A percentile compares a stretch with the other conserved stretches of the same genome.
phyloP scores from a whole-genome alignment of 345 rosid species.

The Lepidium aucheri region DNA sequence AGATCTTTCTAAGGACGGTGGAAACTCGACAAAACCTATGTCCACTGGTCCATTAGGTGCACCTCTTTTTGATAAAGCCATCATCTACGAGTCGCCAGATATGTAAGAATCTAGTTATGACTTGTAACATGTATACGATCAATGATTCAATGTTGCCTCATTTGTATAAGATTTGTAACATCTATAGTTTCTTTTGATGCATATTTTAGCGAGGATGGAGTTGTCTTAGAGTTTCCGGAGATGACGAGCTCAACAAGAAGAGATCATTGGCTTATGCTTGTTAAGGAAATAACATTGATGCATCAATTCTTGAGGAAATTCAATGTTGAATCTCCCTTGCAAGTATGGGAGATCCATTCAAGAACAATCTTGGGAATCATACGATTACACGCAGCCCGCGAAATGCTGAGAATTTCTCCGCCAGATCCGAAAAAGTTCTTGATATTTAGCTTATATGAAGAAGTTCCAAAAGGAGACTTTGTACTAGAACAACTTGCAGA shows the following conservation, averaged over 20 bases:
- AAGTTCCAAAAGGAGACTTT: conserved; percentile 79
- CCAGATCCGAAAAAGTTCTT: conserved; percentile 74
- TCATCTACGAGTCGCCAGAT: conserved; percentile 60
- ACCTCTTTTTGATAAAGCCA: conserved; percentile 91
- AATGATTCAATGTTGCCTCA: not conserved
- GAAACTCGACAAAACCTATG: conserved; percentile 44
- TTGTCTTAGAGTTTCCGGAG: conserved; percentile 91
- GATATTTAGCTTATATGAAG: conserved; percentile 71
- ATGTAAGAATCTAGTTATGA: conserved; percentile 41
- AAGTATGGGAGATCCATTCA: conserved; percentile 76
- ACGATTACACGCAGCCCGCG: conserved; percentile 90
- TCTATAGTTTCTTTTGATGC: not conserved
- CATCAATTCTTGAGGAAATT: conserved; percentile 56
- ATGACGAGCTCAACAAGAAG: conserved; percentile 88
- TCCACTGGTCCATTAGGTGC: conserved; percentile 99
- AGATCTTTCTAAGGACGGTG: conserved; percentile 52
- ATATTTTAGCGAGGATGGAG: conserved; percentile 53
- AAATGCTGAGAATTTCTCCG: conserved; percentile 71
- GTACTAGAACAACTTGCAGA: conserved; percentile 68
- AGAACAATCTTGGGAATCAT: conserved; percentile 68
- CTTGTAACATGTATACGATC: not conserved
- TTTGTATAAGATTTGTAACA: not conserved
- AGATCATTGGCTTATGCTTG: conserved; percentile 81
- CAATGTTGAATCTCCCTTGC: conserved; percentile 40
- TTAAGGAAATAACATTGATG: conserved; percentile 60